Evolutionary conservation across 1,284 basidiomycete species (phyloP), one percentile per base, ranked within the genome.

Genomic region (Pseudozyma flocculosa): DNA sequence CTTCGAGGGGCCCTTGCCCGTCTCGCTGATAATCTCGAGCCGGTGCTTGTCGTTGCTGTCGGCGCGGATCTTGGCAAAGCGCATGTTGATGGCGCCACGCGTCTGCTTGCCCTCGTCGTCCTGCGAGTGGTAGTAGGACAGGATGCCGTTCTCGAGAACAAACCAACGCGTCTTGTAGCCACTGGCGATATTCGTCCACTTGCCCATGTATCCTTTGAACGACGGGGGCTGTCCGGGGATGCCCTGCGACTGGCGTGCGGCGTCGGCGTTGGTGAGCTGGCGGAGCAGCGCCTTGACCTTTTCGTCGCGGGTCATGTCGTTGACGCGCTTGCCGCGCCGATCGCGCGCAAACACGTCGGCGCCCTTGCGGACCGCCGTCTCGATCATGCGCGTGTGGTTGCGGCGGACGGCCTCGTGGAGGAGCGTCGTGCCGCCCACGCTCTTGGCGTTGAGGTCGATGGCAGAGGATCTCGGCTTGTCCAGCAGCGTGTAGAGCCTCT

Each of bases 131-230:
- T 92, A 94, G 76, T 94, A 54, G 15, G 68, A 71, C 13, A 94
- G 80, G 30, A 88, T 82, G 5, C 92, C 94, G 57, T 89, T 85
- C 68, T 89, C 86, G 36, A 97, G 83, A 0, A 96, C 92, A 73
- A 97, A 95, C 92, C 93, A 97, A 0, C 94, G 83, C 0, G 89
- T 89, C 68, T 87, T 88, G 79, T 93, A 96, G 0, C 94, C 92
- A 66, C 86, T 86, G 0, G 90, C 90, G 37, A 93, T 87, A 68
- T 93, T 94, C 4, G 88, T 87, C 77, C 92, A 94, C 79, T 94
- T 94, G 74, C 87, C 89, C 18, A 79, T 51, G 45, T 73, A 77
- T 30, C 75, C 75, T 14, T 70, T 70, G 61, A 75, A 75, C 10
- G 58, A 48, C 2, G 75, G 73, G 1, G 73, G 60, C 47, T 73